These are phyloP conservation scores for Sisymbrium altissimum DNA, from an alignment of 345 rosid species.

Conservation along the genomic window DNA sequence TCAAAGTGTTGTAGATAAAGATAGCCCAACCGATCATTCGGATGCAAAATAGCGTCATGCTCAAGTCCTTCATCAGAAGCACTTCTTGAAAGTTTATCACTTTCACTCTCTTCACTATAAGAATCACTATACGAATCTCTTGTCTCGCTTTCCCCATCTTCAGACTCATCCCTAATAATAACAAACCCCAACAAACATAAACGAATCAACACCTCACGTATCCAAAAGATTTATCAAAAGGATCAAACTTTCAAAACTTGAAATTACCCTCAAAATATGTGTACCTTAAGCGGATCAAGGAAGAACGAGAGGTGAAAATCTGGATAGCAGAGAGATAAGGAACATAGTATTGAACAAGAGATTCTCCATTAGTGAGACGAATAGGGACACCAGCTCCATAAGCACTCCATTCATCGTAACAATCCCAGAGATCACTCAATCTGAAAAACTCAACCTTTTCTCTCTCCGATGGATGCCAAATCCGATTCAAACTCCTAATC, in stretches of 20 bases:
- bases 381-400: slow-evolving; percentile 99
- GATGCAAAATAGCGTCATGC: slow-evolving; percentile 58
- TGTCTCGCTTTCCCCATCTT: slow-evolving; percentile 66
- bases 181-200: background rate
- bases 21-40: slow-evolving; percentile 71
- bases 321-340: slow-evolving; percentile 98
- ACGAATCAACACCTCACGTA: background rate
- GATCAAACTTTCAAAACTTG: background rate
- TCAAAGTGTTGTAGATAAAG: slow-evolving; percentile 80
- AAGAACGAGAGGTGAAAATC: slow-evolving; percentile 79
- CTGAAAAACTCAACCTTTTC: slow-evolving; percentile 83
- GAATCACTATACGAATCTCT: slow-evolving; percentile 89
- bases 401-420: slow-evolving; percentile 98
- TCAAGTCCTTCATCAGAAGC: slow-evolving; percentile 91
- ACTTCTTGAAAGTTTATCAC: slow-evolving; percentile 76
- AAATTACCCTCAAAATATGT: background rate
- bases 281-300: slow-evolving; percentile 68
- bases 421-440: slow-evolving; percentile 79
- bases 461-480: slow-evolving; percentile 96
- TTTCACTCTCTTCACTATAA: slow-evolving; percentile 82
- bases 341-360: slow-evolving; percentile 90
- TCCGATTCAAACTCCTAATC: slow-evolving; percentile 71
- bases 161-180: slow-evolving; percentile 72
- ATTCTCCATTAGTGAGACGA: slow-evolving; percentile 56
- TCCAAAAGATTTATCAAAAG: slow-evolving; percentile 1